These are phyloP conservation scores for Fusarium scirpi DNA, from an alignment of 2,329 filamentous ascomycete genomes.

Conservation along the genomic window DNA sequence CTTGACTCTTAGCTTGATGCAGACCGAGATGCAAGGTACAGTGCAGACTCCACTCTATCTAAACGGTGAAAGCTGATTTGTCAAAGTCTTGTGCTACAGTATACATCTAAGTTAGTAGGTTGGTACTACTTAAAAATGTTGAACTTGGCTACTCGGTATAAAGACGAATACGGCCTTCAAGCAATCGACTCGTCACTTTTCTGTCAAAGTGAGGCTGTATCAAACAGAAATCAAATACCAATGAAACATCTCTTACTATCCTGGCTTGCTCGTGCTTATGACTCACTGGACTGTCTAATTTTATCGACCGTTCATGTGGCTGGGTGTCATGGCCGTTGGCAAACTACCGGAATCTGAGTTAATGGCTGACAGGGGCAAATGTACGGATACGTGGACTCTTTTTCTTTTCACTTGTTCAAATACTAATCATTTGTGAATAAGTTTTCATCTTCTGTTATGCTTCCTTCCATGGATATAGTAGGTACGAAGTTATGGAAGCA, in stretches of 20 bases:
- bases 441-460: background rate
- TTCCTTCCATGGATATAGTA: background rate
- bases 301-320: background rate
- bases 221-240: background rate
- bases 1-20: background rate
- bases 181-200: background rate
- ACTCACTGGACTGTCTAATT: background rate
- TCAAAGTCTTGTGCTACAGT: too few species aligned
- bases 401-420: background rate
- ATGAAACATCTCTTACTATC: background rate
- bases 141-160: background rate
- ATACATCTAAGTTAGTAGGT: background rate
- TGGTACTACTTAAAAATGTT: background rate
- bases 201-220: constrained; percentile 1
- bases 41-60: background rate
- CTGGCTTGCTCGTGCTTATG: background rate
- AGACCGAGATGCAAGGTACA: background rate
- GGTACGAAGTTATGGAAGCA: background rate
- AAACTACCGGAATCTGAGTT: background rate
- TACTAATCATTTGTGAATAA: background rate
- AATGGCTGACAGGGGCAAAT: background rate
- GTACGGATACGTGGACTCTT: background rate
- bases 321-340: background rate
- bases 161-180: background rate
- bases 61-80: background rate